phyloP scores from a whole-genome alignment of 768 basidiomycete genomes.

The Lanmaoa pseudosensibilis region DNA sequence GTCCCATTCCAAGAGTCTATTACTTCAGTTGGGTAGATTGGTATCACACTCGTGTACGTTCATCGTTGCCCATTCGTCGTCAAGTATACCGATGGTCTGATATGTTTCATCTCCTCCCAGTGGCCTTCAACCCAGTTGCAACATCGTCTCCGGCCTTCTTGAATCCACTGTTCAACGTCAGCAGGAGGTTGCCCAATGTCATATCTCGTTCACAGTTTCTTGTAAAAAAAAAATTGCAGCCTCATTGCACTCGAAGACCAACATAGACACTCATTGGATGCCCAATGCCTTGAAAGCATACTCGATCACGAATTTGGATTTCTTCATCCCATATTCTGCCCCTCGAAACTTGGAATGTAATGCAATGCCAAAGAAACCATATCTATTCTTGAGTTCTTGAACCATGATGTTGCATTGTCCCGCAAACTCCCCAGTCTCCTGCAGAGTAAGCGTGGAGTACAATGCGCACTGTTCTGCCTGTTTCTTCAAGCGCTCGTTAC shows the following conservation, averaged over 20 bases:
- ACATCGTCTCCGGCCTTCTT: slow-evolving; percentile 29
- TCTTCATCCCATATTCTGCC: too few relatives aligned
- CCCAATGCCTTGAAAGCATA: too few relatives aligned
- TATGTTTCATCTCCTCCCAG: slow-evolving; percentile 32
- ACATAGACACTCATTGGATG: too few relatives aligned
- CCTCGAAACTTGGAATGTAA: too few relatives aligned
- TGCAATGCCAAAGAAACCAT: too few relatives aligned
- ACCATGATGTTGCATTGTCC: slow-evolving; percentile 9
- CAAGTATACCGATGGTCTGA: slow-evolving; percentile 37
- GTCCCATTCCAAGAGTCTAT: neutral
- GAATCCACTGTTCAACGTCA: slow-evolving; percentile 14
- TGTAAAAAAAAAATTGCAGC: too few relatives aligned
- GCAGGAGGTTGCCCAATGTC: neutral
- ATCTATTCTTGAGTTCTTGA: too few relatives aligned
- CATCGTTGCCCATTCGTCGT: slow-evolving; percentile 1
- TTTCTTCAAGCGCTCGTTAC: slow-evolving; percentile 17
- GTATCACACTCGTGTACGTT: neutral
- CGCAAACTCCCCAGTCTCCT: slow-evolving; percentile 20
- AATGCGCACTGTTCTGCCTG: slow-evolving; percentile 14
- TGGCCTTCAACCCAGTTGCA: slow-evolving; percentile 32
- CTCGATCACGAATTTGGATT: too few relatives aligned
- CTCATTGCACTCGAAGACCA: too few relatives aligned
- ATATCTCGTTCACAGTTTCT: slow-evolving; percentile 15
- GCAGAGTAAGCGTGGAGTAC: slow-evolving; percentile 22
- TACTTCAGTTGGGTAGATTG: neutral